These are phyloP conservation scores for Coemansia sp. DNA, from an alignment of 192 early-diverging fungal species.

Conservation along the genomic window DNA sequence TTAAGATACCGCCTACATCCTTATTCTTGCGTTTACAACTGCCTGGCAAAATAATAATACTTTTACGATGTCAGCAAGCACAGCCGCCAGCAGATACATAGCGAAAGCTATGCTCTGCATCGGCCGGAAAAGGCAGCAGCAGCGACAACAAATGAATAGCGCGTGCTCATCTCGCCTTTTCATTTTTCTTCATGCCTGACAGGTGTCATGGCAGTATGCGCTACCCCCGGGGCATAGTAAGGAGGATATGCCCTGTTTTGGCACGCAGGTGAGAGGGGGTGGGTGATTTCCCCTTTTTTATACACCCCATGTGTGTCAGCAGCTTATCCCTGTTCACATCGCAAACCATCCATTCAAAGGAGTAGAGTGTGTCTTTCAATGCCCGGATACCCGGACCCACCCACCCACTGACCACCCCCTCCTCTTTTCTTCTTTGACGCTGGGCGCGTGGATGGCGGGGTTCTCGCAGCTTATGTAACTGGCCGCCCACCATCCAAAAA, in stretches of 20 bases:
- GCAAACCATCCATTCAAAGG: constrained; percentile 7
- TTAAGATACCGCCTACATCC: not conserved
- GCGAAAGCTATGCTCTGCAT: not conserved
- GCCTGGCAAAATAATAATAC: not conserved
- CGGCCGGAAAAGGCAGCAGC: not conserved
- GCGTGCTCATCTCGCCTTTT: not conserved
- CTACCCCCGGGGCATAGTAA: not conserved
- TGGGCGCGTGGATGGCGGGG: not conserved
- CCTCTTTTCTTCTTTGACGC: not conserved
- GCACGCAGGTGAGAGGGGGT: not conserved
- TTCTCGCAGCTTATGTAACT: constrained; percentile 8
- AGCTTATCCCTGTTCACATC: not conserved
- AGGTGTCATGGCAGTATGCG: not conserved
- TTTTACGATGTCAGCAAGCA: not conserved
- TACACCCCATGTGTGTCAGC: not conserved
- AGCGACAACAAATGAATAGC: not conserved
- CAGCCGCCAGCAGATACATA: not conserved
- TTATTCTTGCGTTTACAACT: not conserved
- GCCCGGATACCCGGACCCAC: not conserved
- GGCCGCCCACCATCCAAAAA: not conserved
- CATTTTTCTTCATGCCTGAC: not conserved
- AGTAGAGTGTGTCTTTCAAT: not conserved
- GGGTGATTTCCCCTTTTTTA: not conserved
- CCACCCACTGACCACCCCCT: constrained; percentile 7
- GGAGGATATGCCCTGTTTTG: not conserved